Evolutionary conservation across 257 asterid species (phyloP).

Genomic region (Osmanthus fragrans): DNA sequence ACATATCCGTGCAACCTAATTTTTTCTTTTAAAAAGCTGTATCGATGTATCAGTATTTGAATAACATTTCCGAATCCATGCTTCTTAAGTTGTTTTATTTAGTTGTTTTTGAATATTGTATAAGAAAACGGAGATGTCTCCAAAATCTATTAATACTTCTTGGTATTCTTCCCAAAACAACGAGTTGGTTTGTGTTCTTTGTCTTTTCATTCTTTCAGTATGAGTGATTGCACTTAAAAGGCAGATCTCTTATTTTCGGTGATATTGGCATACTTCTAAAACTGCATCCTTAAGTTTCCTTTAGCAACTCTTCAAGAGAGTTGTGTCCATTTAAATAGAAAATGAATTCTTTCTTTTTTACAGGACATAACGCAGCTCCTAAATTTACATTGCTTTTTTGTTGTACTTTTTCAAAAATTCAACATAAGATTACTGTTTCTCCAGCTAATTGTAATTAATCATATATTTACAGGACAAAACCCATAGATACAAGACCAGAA

Average conservation of each 20-base stretch:
- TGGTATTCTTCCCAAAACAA: slow-evolving; percentile 6
- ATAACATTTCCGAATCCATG: no score
- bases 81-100: no score
- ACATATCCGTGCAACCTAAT: no score
- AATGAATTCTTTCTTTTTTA: background rate
- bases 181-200: no score
- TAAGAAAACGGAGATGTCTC: no score
- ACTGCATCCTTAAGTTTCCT: background rate
- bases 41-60: no score
- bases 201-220: no score
- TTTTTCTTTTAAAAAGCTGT: no score
- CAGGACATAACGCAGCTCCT: slow-evolving; percentile 7
- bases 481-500: background rate
- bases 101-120: no score
- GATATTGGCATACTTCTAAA: background rate
- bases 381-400: background rate
- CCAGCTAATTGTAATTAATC: background rate
- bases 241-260: background rate
- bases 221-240: background rate
- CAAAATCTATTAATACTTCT: no score
- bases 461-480: background rate
- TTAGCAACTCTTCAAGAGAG: slow-evolving; percentile 13
- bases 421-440: background rate
- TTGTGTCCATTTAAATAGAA: background rate
- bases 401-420: background rate